These are phyloP conservation scores for Linnemannia schmuckeri DNA, from an alignment of 192 early-diverging fungal genomes.

Conservation along the genomic window DNA sequence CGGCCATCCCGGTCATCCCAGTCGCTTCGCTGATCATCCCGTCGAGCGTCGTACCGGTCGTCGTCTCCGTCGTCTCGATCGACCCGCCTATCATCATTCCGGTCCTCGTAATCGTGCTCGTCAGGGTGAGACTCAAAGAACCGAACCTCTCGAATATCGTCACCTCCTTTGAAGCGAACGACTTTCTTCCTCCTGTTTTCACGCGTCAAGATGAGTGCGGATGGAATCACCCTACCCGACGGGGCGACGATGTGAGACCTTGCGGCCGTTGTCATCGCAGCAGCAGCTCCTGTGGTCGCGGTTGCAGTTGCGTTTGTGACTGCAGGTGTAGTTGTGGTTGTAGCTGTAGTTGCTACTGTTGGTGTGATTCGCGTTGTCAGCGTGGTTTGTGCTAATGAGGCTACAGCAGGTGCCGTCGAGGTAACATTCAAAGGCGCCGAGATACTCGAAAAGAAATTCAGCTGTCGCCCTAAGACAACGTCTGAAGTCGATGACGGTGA, in stretches of 20 bases:
- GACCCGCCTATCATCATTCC: background rate
- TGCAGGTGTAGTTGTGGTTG: background rate
- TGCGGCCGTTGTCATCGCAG: background rate
- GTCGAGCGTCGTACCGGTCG: background rate
- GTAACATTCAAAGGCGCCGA: background rate
- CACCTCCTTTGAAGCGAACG: conserved; percentile 29
- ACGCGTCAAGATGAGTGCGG: background rate
- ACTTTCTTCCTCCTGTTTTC: conserved; percentile 15
- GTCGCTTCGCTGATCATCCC: background rate
- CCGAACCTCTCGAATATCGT: background rate
- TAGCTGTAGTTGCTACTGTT: background rate
- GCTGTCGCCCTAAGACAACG: background rate
- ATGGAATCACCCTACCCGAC: background rate
- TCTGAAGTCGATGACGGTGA: background rate
- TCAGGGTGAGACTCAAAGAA: conserved; percentile 14
- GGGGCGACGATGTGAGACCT: background rate
- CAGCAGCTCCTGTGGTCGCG: background rate
- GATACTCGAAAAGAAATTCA: background rate
- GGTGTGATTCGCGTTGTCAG: background rate
- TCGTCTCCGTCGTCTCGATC: too few species aligned
- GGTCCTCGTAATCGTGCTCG: background rate
- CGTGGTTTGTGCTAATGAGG: background rate
- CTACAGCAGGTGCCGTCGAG: background rate
- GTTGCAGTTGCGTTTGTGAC: too few species aligned
- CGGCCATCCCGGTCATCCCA: background rate